Conservation (phyloP, 139 green algal species). For the Astrephomene gubernaculifera region DNA sequence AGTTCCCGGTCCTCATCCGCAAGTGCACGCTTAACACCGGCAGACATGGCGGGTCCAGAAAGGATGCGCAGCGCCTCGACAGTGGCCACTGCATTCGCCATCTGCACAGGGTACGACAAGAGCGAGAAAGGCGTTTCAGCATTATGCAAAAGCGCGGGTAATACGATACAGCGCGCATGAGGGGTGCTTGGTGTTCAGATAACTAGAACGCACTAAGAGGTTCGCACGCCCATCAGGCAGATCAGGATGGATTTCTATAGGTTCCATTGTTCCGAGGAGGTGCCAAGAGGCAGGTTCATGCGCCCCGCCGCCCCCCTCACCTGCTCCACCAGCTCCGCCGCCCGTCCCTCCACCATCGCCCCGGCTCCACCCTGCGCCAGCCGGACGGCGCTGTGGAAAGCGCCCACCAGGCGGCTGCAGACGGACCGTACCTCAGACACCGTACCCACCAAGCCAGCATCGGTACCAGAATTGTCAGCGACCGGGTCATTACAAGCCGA, state of each 20-base stretch:
- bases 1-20: background rate
- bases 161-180: too few relatives aligned
- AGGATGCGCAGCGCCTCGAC: background rate
- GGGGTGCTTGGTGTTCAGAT: too few relatives aligned
- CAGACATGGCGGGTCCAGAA: background rate
- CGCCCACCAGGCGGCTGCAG: background rate
- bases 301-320: background rate
- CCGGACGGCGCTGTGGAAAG: background rate
- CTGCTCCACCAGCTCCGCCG: background rate
- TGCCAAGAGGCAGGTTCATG: too few relatives aligned
- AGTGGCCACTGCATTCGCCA: background rate
- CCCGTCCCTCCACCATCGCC: background rate
- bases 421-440: background rate
- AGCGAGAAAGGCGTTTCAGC: background rate
- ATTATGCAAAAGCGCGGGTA: too few relatives aligned
- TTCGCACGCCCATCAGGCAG: too few relatives aligned
- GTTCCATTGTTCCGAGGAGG: too few relatives aligned
- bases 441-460: background rate
- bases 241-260: too few relatives aligned
- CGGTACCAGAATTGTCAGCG: too few relatives aligned
- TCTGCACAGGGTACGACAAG: background rate
- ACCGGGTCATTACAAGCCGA: too few relatives aligned
- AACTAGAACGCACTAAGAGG: too few relatives aligned
- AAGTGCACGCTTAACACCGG: background rate
- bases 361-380: conserved; percentile 10